Evolutionary conservation across 192 early-diverging fungal species (phyloP), one percentile per base, ranked within the genome.

Genomic region (Thoreauomyces humboldtii): DNA sequence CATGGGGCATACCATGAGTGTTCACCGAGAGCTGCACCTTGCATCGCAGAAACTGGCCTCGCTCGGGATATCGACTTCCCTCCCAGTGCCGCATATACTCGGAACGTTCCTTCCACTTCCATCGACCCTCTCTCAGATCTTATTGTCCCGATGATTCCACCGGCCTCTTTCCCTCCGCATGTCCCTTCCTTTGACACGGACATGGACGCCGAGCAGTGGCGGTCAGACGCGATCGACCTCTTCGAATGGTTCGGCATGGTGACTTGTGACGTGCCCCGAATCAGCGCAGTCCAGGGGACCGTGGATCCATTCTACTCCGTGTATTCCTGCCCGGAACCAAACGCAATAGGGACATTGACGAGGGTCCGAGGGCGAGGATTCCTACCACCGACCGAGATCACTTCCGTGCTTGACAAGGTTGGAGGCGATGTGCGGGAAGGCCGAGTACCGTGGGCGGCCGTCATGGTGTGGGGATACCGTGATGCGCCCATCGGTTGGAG

Each of bases 401-500:
- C 29, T 14, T 12, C 34, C 19, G 27, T 57, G 12, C 17, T 57
- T 15, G 50, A 15, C 4, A 15, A 15, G 29, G 50, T 52, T 4
- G 63, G 44, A 9, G 34, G 29, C 32, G 27, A 47, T 4, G 14
- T 11, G 2, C n/a, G n/a, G n/a, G 29, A 35, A 28, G 43, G 46
- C 11, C 15, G 17, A 15, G 9, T 47, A 12, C 47, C 60, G n/a
- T 73, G 72, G 72, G 72, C 62, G 14, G 32, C 67, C 9, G 31
- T 64, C 7, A 14, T 58, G 33, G 72, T 64, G 33, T 73, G 66
- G 66, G 72, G 72, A 9, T 68, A 69, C 56, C 59, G 62, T 11
- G 72, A 73, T 45, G 43, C 66, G 43, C 72, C 72, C 1, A 57
- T 69, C 4, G 69, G 66, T 19, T 73, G 54, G 55, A 36, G 67